A percentile compares a stretch with the other conserved stretches of the same genome.
Evolutionary conservation across 495 filamentous ascomycete genomes (phyloP).

Genomic region (Oleoguttula mirabilis): DNA sequence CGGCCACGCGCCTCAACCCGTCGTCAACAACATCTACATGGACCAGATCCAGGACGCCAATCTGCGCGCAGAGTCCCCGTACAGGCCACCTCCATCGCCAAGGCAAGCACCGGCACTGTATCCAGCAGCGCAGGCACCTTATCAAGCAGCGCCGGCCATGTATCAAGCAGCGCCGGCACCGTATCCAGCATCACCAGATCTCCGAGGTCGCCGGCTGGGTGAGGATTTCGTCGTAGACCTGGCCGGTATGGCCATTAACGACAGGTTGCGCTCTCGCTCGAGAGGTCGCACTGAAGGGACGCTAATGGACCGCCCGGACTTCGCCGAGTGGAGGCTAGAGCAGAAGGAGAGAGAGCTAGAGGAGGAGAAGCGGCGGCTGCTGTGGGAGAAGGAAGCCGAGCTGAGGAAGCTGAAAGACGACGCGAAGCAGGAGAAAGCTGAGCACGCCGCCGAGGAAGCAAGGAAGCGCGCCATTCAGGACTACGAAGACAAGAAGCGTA

Average conservation of each 20-base stretch:
- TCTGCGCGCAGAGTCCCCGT: conserved; percentile 2
- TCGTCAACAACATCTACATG: conserved; percentile 24
- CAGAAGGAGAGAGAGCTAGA: conserved; percentile 10
- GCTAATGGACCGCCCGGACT: conserved; percentile 5
- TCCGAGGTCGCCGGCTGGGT: conserved; percentile 17
- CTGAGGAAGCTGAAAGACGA: conserved; percentile 14
- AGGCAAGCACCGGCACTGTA: neutral
- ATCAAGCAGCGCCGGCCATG: neutral
- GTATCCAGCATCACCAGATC: conserved; percentile 10
- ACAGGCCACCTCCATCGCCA: neutral
- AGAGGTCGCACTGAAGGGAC: conserved; percentile 21
- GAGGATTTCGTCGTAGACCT: conserved; percentile 24
- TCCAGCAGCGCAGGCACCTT: neutral
- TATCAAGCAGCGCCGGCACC: conserved; percentile 1
- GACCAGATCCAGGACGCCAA: conserved; percentile 19
- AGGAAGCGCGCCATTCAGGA: conserved; percentile 23
- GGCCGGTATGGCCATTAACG: conserved; percentile 19
- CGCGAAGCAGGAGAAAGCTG: conserved; percentile 17
- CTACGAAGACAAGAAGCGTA: conserved; percentile 25
- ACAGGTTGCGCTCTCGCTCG: conserved; percentile 19
- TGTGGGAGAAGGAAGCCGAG: conserved; percentile 16
- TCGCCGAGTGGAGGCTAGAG: conserved; percentile 15
- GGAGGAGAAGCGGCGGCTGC: conserved; percentile 8
- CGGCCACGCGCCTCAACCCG: conserved; percentile 25
- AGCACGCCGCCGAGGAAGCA: conserved; percentile 19